Base-by-base conservation (phyloP, 257 asterid species). In the Nicotiana obtusifolia region DNA sequence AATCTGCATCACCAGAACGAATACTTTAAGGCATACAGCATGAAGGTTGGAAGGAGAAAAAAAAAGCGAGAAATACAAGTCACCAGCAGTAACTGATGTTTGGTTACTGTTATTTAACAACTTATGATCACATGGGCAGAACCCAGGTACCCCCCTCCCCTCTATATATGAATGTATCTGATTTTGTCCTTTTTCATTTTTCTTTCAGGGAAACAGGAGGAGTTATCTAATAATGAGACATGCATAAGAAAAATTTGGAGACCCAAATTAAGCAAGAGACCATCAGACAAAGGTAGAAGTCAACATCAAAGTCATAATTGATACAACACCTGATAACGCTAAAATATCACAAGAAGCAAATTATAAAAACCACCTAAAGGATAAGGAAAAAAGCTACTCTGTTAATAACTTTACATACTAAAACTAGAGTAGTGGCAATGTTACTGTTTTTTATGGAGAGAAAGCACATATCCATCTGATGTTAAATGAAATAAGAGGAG, bases 1-100 rank as follows among this genome's bases (percentile, higher is more conserved):
- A 81, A 93, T 92, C 99, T 95, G 93, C 85, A 85, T 35, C 33
- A 75, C 20, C 60, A 71, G n/a, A 65, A 71, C 15, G 9, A 71
- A 47, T 22, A 37, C 78, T 71, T 22, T 44, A 22, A 71, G 60
- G 35, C 24, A 13, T 44, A 22, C 37, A 71, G 35, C 2, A 47
- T 14, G 37, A 44, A 71, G 35, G 78, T 71, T 71, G 20, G 78
- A 44, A 71, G 78, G 59, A 44, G 20, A 44, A 71, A 13, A 30
- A 44, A 68, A 17, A 37, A 68, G 77, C 30, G 0, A 68, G 54
- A 68, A 37, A 10, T 37, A 37, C 8, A 68, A 37, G 77, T 68
- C 41, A 37, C 54, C n/a, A 5, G 77, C 30, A 37, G 77, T n/a
- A 68, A 37, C 57, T 37, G 77, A 69, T n/a, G 77, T 69, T 69